Evolutionary conservation across 2,329 filamentous ascomycete species (phyloP).

Genomic region (Nothophoma quercina): DNA sequence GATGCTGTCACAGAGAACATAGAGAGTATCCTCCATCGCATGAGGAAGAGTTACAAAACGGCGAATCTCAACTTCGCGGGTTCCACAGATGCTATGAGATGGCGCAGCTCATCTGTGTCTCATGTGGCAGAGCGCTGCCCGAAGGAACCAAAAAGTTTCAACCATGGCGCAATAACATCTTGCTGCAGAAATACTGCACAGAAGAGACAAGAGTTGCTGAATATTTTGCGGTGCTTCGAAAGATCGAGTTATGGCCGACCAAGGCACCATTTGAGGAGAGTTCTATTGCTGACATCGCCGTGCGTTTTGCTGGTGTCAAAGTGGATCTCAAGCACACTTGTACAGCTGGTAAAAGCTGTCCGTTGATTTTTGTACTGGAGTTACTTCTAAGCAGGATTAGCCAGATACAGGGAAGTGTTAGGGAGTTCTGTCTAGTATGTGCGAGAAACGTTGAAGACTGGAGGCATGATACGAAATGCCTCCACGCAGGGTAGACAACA

Average conservation of each 20-base stretch:
- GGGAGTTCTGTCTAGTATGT: not conserved
- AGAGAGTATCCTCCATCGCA: not conserved
- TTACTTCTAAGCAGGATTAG: not conserved
- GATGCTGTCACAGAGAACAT: not conserved
- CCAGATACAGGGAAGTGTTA: not conserved
- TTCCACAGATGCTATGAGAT: not conserved
- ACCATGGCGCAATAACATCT: slow-evolving; percentile 7
- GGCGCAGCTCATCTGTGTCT: not conserved
- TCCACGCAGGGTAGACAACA: too few relatives aligned
- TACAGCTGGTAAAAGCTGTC: not conserved
- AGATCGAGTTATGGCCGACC: slow-evolving; percentile 8
- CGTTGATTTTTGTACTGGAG: not conserved
- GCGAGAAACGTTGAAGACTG: not conserved
- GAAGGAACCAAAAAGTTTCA: slow-evolving; percentile 12
- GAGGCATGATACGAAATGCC: not conserved
- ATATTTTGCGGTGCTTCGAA: slow-evolving; percentile 5
- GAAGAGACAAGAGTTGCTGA: slow-evolving; percentile 11
- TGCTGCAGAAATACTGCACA: slow-evolving; percentile 2
- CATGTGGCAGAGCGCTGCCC: slow-evolving; percentile 5
- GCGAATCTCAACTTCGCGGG: not conserved
- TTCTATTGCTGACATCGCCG: not conserved
- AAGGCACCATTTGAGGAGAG: not conserved
- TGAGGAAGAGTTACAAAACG: not conserved
- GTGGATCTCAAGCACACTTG: slow-evolving; percentile 3
- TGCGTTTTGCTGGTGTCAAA: slow-evolving; percentile 1